Base-by-base conservation (phyloP, 495 filamentous ascomycete genomes). In the Trichodelitschia bisporula region DNA sequence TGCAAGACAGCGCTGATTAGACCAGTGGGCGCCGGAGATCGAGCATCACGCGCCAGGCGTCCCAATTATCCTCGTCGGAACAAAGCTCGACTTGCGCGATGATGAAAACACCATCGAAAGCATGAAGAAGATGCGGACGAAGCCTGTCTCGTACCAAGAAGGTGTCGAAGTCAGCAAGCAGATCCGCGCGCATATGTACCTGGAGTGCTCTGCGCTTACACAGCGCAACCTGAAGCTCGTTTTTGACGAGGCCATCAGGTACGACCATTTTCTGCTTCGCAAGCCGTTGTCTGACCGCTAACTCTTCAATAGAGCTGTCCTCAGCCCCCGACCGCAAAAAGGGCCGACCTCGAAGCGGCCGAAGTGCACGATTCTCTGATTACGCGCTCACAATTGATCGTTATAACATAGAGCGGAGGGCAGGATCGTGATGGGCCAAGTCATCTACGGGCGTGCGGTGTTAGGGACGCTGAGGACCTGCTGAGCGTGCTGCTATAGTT, bases 211-310 rank as follows among this genome's bases (percentile, higher is more conserved):
- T n/a, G 86, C 86, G 19, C 60, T 95, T 36, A 97, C 86, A 18
- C 86, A 95, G 56, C 63, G 79, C 34, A 89, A 89, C 45, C 51
- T 97, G 40, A 97, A 97, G 66, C 84, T 77, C 32, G 89, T 97
- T 28, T 97, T 97, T 46, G 86, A 97, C 42, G 79, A 91, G 47
- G 86, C 86, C 21, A 97, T 97, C 46, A 66, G 82, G 84, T 92
- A 50, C 31, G 58, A 1, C 6, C 13, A 13, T 13, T 18, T 17
- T 3, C 16, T 23, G 8, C 2, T 19, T 9, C 6, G 9, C 23
- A 3, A 9, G 29, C 15, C 18, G 28, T 18, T 34, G 4, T 12
- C 30, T 15, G n/a, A n/a, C n/a, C n/a, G 21, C 21, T 24, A 24
- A 24, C 21, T 6, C 6, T n/a, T 6, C 21, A 24, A 24, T n/a